Percentiles rank a stretch among this genome's conserved stretches.
Conservation (phyloP, 2,329 filamentous ascomycete genomes). For the Sphaceloma murrayae region DNA sequence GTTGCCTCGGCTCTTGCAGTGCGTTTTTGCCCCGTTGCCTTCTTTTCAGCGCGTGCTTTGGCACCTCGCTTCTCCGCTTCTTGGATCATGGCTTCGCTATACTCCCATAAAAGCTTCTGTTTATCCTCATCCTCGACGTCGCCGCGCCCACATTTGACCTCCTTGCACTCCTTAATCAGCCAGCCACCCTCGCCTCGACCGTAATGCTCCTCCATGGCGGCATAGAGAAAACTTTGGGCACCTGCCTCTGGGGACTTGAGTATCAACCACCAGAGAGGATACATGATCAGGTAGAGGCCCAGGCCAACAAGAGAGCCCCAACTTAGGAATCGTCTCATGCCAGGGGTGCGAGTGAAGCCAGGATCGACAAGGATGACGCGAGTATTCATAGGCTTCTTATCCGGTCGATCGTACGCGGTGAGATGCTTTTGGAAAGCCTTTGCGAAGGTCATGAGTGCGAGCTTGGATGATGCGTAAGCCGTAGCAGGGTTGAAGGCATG, state of each 20-base stretch:
- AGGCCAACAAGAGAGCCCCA: slow-evolving; percentile 76
- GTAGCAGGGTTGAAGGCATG: slow-evolving; percentile 35
- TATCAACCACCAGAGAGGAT: slow-evolving; percentile 75
- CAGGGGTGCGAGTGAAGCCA: slow-evolving; percentile 72
- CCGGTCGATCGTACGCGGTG: slow-evolving; percentile 71
- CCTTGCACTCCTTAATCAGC: slow-evolving; percentile 80
- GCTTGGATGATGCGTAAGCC: slow-evolving; percentile 42
- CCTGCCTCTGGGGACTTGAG: slow-evolving; percentile 77
- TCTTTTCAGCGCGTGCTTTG: slow-evolving; percentile 50
- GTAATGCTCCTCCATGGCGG: slow-evolving; percentile 70
- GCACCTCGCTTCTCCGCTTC: slow-evolving; percentile 72
- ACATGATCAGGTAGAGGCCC: slow-evolving; percentile 63
- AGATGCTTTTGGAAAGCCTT: slow-evolving; percentile 88
- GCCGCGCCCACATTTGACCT: slow-evolving; percentile 58
- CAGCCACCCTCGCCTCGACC: slow-evolving; percentile 56
- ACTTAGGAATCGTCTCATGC: slow-evolving; percentile 78
- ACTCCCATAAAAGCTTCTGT: slow-evolving; percentile 81
- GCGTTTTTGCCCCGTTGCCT: slow-evolving; percentile 32
- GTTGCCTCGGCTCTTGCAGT: slow-evolving; percentile 28
- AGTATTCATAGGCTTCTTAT: slow-evolving; percentile 70
- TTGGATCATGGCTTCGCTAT: slow-evolving; percentile 76
- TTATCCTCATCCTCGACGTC: slow-evolving; percentile 71
- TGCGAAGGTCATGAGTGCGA: slow-evolving; percentile 83
- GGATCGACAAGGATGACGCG: slow-evolving; percentile 83
- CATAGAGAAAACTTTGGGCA: slow-evolving; percentile 76